These are phyloP conservation scores for Scalesia atractyloides DNA, from an alignment of 129 eudicot species.

Conservation along the genomic window DNA sequence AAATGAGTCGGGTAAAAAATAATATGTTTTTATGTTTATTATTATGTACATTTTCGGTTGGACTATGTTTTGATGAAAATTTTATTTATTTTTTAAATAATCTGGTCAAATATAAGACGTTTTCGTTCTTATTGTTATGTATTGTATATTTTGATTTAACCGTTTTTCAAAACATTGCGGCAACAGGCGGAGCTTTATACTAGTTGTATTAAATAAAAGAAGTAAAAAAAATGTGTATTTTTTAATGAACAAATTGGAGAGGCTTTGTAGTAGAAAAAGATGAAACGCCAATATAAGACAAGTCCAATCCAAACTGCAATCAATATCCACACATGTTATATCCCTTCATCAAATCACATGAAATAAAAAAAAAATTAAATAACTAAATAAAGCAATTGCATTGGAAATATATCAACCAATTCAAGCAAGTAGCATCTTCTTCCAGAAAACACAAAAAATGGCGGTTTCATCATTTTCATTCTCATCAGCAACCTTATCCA, in stretches of 20 bases:
- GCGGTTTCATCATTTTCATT: slow-evolving; percentile 68
- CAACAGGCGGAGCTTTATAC: too few relatives aligned
- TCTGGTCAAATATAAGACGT: too few relatives aligned
- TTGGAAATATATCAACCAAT: slow-evolving; percentile 14
- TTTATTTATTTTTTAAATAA: too few relatives aligned
- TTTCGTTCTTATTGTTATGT: too few relatives aligned
- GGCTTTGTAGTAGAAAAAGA: not conserved
- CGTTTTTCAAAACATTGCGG: too few relatives aligned
- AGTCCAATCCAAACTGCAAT: slow-evolving; percentile 25
- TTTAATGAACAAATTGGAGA: not conserved
- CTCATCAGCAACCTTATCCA: slow-evolving; percentile 42
- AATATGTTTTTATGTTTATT: too few relatives aligned
- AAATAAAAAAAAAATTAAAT: not conserved
- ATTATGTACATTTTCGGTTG: too few relatives aligned
- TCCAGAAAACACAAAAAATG: slow-evolving; percentile 39
- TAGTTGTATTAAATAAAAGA: too few relatives aligned
- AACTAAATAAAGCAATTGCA: slow-evolving; percentile 7
- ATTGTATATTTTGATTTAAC: too few relatives aligned
- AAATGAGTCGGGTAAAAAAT: too few relatives aligned
- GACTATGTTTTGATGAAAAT: too few relatives aligned
- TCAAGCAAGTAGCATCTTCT: slow-evolving; percentile 15
- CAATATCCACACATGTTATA: slow-evolving; percentile 34
- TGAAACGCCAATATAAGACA: slow-evolving; percentile 12
- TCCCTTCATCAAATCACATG: slow-evolving; percentile 20
- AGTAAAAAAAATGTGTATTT: not conserved